These are phyloP conservation scores for Argentina anserina DNA, from an alignment of 306 rosid genomes.

Conservation along the genomic window DNA sequence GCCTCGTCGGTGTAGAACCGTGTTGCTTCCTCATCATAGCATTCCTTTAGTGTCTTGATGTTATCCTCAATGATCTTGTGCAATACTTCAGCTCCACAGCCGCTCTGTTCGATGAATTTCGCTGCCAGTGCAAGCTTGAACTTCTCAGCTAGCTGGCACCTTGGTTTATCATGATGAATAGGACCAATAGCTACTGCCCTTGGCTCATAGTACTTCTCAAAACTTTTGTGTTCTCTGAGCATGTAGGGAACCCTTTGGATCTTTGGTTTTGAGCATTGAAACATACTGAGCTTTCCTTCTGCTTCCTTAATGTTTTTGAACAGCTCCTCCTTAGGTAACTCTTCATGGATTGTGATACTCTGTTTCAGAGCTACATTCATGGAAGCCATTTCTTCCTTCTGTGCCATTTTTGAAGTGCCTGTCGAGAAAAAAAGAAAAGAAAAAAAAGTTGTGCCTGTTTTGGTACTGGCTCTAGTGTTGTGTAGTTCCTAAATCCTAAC, in stretches of 20 bases:
- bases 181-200: constrained; percentile 25
- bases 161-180: constrained; percentile 6
- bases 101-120: not conserved
- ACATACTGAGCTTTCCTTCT: not conserved
- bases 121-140: constrained; percentile 4
- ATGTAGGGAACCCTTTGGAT: not conserved
- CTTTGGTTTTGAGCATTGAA: constrained; percentile 1
- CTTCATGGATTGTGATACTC: not conserved
- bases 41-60: not conserved
- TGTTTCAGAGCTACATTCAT: not conserved
- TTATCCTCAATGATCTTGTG: not conserved
- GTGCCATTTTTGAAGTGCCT: not conserved
- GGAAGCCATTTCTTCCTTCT: not conserved
- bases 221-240: not conserved
- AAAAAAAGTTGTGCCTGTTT: not conserved
- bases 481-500: no score
- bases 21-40: constrained; percentile 6
- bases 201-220: constrained; percentile 8
- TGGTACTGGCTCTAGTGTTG: not conserved
- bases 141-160: not conserved
- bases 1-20: not conserved
- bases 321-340: not conserved
- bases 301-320: not conserved
- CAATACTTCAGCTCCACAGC: not conserved
- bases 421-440: not conserved